Evolutionary conservation across 2,329 filamentous ascomycete species (phyloP), one percentile per base, ranked within the genome.

Genomic region (Beauveria sp.): DNA sequence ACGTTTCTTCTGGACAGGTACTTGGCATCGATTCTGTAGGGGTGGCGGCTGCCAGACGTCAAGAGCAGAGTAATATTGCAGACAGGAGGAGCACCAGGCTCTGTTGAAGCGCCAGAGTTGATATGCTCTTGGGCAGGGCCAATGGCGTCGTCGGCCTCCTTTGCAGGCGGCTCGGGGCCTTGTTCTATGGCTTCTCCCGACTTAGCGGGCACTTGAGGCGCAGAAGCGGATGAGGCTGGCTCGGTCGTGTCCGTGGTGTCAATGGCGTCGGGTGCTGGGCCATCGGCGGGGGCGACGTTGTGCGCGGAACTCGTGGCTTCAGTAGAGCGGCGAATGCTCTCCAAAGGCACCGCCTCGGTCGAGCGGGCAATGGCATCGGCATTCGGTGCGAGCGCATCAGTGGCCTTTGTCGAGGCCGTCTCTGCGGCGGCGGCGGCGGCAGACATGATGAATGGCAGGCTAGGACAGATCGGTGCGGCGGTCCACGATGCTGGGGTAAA

Each of bases 1-100:
- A 96, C 90, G 67, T 88, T 90, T 63, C 91, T 85, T 74, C 93
- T 92, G 59, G 81, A 81, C 60, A 98, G 79, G 70, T 97, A 97
- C 70, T 86, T 90, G 69, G 90, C 88, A 73, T 96, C 90, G 66
- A 98, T 89, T 71, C 88, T 91, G 76, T 96, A 96, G 0, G 92
- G 91, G 74, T 97, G 92, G 64, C 92, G 83, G 43, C 89, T 88
- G 49, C 93, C 93, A 1, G 79, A 91, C 0, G 88, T 90, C 61
- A 96, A 82, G 43, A 97, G 82, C 43, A 98, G 80, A 58, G 91
- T 96, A 67, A 98, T 96, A 65, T 84, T 83, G 71, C 90, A 86
- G 7, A 82, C 78, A 8, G 78, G 76, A 0, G 70, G 70, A 14
- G 71, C 68, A 49, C 75, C 73, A 3, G 70, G 63, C 30, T 63